These are phyloP conservation scores for Penicillium sp. DNA, from an alignment of 2,329 filamentous ascomycete species.

Conservation along the genomic window DNA sequence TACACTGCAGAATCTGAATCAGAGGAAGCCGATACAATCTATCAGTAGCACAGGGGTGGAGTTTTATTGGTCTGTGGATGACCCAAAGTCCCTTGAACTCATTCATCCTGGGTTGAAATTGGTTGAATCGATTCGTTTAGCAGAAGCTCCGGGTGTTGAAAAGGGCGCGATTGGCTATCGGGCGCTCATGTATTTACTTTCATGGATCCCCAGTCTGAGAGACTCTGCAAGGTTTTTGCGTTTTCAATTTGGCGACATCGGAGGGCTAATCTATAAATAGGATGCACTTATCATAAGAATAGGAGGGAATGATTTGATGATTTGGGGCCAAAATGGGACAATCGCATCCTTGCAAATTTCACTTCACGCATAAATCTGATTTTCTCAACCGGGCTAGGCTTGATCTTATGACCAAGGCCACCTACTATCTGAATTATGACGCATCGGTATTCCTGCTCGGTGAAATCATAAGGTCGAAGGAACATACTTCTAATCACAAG, in stretches of 20 bases:
- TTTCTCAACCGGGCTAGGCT: too few species aligned
- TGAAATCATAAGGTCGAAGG: too few species aligned
- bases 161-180: neutral
- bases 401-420: too few species aligned
- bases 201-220: neutral
- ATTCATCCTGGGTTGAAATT: conserved; percentile 1
- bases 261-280: neutral
- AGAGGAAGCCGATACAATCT: neutral
- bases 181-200: neutral
- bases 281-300: too few species aligned
- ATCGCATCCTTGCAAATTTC: too few species aligned
- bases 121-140: neutral
- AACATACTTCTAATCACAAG: too few species aligned
- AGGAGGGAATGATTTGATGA: too few species aligned
- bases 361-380: too few species aligned
- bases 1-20: neutral
- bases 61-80: conserved; percentile 2
- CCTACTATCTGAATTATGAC: too few species aligned
- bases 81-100: neutral
- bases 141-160: conserved; percentile 1
- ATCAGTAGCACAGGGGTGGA: neutral
- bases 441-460: too few species aligned
- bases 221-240: conserved; percentile 3
- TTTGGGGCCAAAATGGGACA: too few species aligned
- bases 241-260: neutral